Conservation (phyloP, 208 protist genomes). For the Acanthamoeba castellanii region DNA sequence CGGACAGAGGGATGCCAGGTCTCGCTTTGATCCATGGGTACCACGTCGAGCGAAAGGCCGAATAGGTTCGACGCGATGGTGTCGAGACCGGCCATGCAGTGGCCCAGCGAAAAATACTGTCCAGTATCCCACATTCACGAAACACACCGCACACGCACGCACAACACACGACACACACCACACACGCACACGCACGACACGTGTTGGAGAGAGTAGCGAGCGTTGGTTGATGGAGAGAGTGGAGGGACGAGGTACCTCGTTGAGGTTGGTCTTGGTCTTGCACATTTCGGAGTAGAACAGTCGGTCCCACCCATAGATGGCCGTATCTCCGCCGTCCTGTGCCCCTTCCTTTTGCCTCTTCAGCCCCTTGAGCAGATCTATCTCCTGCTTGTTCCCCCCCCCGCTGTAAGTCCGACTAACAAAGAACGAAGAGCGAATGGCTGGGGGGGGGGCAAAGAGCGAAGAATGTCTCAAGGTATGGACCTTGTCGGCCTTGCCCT, state of each 20-base stretch:
- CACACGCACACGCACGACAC: no score
- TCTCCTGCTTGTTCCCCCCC: neutral
- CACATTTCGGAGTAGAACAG: neutral
- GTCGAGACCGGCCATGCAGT: slow-evolving; percentile 51
- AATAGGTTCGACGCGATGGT: slow-evolving; percentile 32
- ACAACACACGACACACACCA: no score
- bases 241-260: no score
- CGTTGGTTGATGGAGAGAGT: no score
- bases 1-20: slow-evolving; percentile 52
- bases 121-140: no score
- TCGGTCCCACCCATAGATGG: slow-evolving; percentile 25
- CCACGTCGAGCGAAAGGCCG: slow-evolving; percentile 11
- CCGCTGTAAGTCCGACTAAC: no score
- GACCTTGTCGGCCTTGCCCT: neutral
- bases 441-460: no score
- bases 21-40: neutral
- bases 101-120: slow-evolving; percentile 62
- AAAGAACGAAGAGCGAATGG: no score
- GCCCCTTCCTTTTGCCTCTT: slow-evolving; percentile 31
- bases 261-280: neutral
- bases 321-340: neutral
- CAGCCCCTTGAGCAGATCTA: neutral
- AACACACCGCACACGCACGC: no score
- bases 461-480: no score
- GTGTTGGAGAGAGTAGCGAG: no score